phyloP scores from a whole-genome alignment of 2,329 filamentous ascomycete species.

The Fusarium sp. region DNA sequence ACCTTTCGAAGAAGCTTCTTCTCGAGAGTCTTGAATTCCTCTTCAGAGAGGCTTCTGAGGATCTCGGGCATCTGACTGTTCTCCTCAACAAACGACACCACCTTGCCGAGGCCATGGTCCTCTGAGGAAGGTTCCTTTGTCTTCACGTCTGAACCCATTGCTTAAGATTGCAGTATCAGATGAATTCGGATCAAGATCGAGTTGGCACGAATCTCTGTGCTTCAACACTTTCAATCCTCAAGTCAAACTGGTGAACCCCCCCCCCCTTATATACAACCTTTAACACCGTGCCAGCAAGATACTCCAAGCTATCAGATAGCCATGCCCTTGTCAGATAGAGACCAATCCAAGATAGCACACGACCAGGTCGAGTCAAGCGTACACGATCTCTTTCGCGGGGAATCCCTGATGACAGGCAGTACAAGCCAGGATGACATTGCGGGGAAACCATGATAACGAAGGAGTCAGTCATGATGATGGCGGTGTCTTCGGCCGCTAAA shows the following conservation, averaged over 20 bases:
- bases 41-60: neutral
- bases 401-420: neutral
- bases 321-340: neutral
- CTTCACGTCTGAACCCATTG: neutral
- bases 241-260: neutral
- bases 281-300: neutral
- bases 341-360: neutral
- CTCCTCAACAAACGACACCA: neutral
- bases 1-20: slow-evolving; percentile 4
- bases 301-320: neutral
- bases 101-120: neutral
- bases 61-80: neutral
- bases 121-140: neutral
- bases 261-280: neutral
- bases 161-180: neutral
- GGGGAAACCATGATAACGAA: slow-evolving; percentile 3
- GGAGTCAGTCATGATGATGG: neutral
- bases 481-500: neutral
- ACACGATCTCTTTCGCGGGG: slow-evolving; percentile 1
- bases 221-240: neutral
- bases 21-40: slow-evolving; percentile 1
- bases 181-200: neutral
- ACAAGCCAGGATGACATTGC: neutral
- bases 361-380: neutral
- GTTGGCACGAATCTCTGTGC: neutral